Conservation (phyloP, 208 protist genomes). For the Crithidia fasciculata region DNA sequence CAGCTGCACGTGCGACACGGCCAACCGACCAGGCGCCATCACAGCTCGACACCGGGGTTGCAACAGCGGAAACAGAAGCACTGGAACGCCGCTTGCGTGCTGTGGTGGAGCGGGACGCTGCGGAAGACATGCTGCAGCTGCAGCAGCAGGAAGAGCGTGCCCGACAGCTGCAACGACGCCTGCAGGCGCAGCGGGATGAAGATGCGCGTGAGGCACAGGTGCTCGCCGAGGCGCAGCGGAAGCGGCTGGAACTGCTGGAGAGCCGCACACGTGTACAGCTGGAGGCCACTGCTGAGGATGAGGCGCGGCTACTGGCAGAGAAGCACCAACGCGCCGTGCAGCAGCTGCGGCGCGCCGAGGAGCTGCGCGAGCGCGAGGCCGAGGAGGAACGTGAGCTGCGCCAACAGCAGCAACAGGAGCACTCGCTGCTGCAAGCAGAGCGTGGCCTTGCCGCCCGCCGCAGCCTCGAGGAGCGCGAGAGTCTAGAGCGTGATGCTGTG, state of each 20-base stretch:
- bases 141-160: neutral
- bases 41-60: too few species aligned
- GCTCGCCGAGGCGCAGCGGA: neutral
- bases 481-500: constrained; percentile 31
- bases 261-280: neutral
- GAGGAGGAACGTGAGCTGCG: neutral
- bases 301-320: neutral
- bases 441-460: constrained; percentile 8
- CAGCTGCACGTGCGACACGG: neutral
- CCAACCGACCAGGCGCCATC: too few species aligned
- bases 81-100: neutral
- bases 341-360: neutral
- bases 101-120: neutral
- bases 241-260: neutral
- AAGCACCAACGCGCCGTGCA: constrained; percentile 10
- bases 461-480: constrained; percentile 22
- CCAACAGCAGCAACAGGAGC: constrained; percentile 12
- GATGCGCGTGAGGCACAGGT: neutral
- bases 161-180: neutral
- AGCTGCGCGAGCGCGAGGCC: constrained; percentile 1
- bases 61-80: neutral
- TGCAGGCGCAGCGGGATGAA: constrained; percentile 7
- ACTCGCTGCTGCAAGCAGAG: constrained; percentile 17
- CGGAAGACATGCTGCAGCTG: neutral
- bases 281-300: neutral